Evolutionary conservation across 345 rosid species (phyloP), one percentile per base, ranked within the genome.

Genomic region (Isatis tinctoria): DNA sequence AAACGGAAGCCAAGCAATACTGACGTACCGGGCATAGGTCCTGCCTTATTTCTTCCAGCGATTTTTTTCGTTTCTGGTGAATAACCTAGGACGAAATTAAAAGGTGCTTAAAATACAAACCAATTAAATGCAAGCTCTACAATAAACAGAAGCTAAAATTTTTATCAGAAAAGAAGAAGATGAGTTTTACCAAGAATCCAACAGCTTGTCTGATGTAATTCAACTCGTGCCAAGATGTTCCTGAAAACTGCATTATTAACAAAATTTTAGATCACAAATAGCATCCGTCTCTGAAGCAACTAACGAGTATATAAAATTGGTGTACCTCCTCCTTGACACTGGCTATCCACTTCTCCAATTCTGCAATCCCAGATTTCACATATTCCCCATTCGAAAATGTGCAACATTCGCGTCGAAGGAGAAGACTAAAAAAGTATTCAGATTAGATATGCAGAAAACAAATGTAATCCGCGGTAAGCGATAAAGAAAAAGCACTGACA

Each of bases 151-250:
- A 48, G 8, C 65, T 4, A 20, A 27, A 45, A 44, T 22, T 27
- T 14, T 18, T 60, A 64, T 71, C 60, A 78, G 35, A 64, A 52
- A 72, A 65, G 68, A 27, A 35, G 40, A 53, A 63, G 17, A 66
- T 49, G 69, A 43, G 27, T 41, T 40, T 56, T 85, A 94, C 97
- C 97, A 95, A 85, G 84, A 95, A 95, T 27, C 97, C 97, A 82
- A 95, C 97, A 77, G 99, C 99, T 87, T 95, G 99, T 78, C 97
- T 84, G 70, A 95, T 92, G 80, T 87, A 95, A 64, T 88, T 92
- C 66, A 95, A 83, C 82, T 92, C 99, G 26, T 92, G 96, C 99
- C 99, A 95, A 47, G 97, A 95, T 61, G 97, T 95, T 83, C 99
- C 99, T 82, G 96, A 82, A 84, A 79, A 90, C 99, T 95, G 74